phyloP scores from a whole-genome alignment of 176 grass and related monocot genomes.

The Oryza longistaminata region DNA sequence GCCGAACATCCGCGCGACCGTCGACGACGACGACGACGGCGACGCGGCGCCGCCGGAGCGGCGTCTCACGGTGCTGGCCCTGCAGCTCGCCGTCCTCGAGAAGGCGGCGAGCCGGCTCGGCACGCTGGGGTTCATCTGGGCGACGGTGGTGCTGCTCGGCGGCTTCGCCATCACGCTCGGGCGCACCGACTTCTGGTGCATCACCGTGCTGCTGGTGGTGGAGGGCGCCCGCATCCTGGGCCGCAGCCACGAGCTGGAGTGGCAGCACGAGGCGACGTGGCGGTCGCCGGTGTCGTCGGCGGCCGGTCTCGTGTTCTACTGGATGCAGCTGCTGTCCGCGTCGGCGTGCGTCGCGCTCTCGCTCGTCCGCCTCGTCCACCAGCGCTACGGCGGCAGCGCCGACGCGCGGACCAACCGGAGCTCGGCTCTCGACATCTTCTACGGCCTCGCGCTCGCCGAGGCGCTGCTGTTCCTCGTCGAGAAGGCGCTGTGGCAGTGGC shows the following conservation, averaged over 20 bases:
- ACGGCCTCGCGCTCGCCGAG: slow-evolving; percentile 57
- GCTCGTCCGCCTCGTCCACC: slow-evolving; percentile 46
- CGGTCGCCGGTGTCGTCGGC: slow-evolving; percentile 46
- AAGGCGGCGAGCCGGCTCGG: slow-evolving; percentile 79
- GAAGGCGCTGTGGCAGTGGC: slow-evolving; percentile 65
- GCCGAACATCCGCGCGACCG: neutral
- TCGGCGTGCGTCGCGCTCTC: slow-evolving; percentile 56
- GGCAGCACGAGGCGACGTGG: slow-evolving; percentile 68
- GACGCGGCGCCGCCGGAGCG: slow-evolving; percentile 42
- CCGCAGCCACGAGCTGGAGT: slow-evolving; percentile 79
- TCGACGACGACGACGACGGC: neutral
- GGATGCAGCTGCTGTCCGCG: slow-evolving; percentile 63
- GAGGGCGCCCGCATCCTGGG: slow-evolving; percentile 59
- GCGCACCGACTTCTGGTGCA: slow-evolving; percentile 58
- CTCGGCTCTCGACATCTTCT: slow-evolving; percentile 62
- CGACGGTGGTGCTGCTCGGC: slow-evolving; percentile 68
- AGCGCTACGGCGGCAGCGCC: slow-evolving; percentile 45
- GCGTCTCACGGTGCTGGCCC: slow-evolving; percentile 59
- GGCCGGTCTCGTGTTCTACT: slow-evolving; percentile 48
- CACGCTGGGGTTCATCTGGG: slow-evolving; percentile 73
- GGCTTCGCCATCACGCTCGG: slow-evolving; percentile 64
- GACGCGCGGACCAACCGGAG: slow-evolving; percentile 38
- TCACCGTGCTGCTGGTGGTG: slow-evolving; percentile 52
- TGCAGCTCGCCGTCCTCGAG: slow-evolving; percentile 64
- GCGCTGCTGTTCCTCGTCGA: slow-evolving; percentile 61